Base-by-base conservation (phyloP, 116 monocot species). In the Posidonia oceanica region DNA sequence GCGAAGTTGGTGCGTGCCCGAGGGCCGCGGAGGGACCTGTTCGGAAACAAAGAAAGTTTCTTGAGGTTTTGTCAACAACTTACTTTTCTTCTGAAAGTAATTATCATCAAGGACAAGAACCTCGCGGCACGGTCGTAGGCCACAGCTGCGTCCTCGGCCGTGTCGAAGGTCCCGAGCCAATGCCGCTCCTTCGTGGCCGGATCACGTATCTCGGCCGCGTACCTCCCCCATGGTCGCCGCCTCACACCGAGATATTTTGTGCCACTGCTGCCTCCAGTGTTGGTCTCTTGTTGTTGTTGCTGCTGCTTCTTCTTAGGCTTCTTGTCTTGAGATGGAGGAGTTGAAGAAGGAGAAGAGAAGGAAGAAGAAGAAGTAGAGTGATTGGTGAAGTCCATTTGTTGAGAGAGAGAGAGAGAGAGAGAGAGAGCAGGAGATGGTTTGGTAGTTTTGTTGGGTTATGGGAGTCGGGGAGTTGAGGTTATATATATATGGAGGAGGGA, bases 111-210 rank as follows among this genome's bases (percentile, higher is more conserved):
- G 59, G 22, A 39, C 81, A 76, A 71, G 80, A 77, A 29, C 82
- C 71, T 67, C 77, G 88, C 85, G 11, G 88, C 88, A 52, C 88
- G 83, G 74, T 77, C 77, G 20, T 77, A 77, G 39, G 80, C 83
- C 39, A 76, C 36, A 17, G 93, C 93, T 15, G 93, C 93, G 71
- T 93, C 89, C 76, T 86, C 81, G 21, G 93, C 93, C 3, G 93
- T 93, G 79, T 93, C 93, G 62, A 89, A 93, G 39, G 89, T 93
- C 0, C 89, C 93, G 7, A 93, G 80, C 89, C 93, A 89, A 20
- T 83, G 83, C 53, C 83, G 21, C 53, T 72, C 83, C 59, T 83
- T 83, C 3, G 83, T 83, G 20, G 75, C 37, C 29, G 83, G 79
- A 59, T 83, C 72, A 2, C 83, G 44, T 44, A 83, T 83, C 64